Conservation (phyloP, 1,284 basidiomycete species). For the Fomitopsis schrenkii region DNA sequence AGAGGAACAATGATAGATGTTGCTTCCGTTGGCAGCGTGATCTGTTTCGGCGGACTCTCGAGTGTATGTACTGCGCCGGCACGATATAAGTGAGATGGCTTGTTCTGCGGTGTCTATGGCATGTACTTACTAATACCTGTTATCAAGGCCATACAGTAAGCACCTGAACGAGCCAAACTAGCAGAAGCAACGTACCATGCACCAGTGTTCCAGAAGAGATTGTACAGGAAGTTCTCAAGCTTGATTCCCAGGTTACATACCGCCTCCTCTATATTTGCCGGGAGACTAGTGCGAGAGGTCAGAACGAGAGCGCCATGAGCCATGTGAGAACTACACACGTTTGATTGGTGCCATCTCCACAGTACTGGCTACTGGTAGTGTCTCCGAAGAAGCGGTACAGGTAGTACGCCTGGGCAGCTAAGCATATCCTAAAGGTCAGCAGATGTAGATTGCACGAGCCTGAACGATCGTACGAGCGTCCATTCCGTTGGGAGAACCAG, state of each 20-base stretch:
- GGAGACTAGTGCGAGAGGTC: not conserved
- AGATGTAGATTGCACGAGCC: no score
- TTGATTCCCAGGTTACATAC: constrained; percentile 12
- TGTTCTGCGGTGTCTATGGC: no score
- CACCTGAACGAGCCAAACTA: not conserved
- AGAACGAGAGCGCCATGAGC: not conserved
- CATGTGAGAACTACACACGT: not conserved
- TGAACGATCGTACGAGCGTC: constrained; percentile 10
- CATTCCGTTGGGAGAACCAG: constrained; percentile 2
- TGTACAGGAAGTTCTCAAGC: constrained; percentile 12
- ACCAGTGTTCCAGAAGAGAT: constrained; percentile 12
- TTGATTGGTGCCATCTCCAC: constrained; percentile 5
- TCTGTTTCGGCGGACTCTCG: no score
- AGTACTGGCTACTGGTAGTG: not conserved
- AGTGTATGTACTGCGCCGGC: no score
- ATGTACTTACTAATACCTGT: constrained; percentile 16
- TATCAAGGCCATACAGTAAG: not conserved
- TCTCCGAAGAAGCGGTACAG: constrained; percentile 1
- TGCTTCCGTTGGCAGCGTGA: no score
- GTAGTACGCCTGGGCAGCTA: no score
- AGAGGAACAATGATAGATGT: no score
- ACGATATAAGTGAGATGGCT: no score
- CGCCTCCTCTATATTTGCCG: constrained; percentile 6
- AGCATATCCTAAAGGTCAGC: not conserved
- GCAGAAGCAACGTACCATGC: constrained; percentile 8